Percentiles rank a stretch among this genome's conserved stretches.
phyloP scores from a whole-genome alignment of 2,329 filamentous ascomycete species.

The Laburnicola sp. region DNA sequence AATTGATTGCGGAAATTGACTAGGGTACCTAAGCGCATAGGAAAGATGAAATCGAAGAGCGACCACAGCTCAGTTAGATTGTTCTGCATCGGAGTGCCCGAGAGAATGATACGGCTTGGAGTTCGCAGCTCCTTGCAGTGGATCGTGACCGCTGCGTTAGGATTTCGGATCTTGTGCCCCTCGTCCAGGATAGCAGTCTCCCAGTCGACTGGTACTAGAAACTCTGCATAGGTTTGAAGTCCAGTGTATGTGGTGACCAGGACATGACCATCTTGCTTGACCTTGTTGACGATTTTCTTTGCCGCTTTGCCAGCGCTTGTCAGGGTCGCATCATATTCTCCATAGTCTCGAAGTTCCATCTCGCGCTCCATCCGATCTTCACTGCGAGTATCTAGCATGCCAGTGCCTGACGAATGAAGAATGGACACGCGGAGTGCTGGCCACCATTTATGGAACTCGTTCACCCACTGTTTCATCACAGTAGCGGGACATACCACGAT shows the following conservation, averaged over 20 bases:
- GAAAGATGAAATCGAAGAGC: slow-evolving; percentile 95
- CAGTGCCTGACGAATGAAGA: slow-evolving; percentile 90
- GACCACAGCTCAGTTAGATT: slow-evolving; percentile 96
- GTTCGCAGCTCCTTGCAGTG: slow-evolving; percentile 93
- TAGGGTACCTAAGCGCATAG: slow-evolving; percentile 89
- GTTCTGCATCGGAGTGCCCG: slow-evolving; percentile 97
- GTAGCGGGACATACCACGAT: slow-evolving; percentile 94
- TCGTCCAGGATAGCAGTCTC: slow-evolving; percentile 93
- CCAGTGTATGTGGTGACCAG: slow-evolving; percentile 95
- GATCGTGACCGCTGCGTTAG: slow-evolving; percentile 91
- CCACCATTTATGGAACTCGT: slow-evolving; percentile 99
- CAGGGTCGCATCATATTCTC: slow-evolving; percentile 43
- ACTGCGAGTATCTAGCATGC: slow-evolving; percentile 79
- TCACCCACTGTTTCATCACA: slow-evolving; percentile 95
- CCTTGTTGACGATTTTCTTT: slow-evolving; percentile 77
- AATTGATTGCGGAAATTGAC: slow-evolving; percentile 90
- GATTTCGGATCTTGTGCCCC: slow-evolving; percentile 97
- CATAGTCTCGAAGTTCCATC: slow-evolving; percentile 56
- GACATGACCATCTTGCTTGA: slow-evolving; percentile 83
- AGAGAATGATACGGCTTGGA: slow-evolving; percentile 86
- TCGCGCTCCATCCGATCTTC: slow-evolving; percentile 66
- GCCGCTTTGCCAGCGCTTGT: slow-evolving; percentile 69
- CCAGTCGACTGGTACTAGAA: slow-evolving; percentile 84
- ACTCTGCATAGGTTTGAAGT: slow-evolving; percentile 85
- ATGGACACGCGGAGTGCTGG: slow-evolving; percentile 97